Evolutionary conservation across 2,329 filamentous ascomycete species (phyloP).

Genomic region (Fusarium odoratissimum): DNA sequence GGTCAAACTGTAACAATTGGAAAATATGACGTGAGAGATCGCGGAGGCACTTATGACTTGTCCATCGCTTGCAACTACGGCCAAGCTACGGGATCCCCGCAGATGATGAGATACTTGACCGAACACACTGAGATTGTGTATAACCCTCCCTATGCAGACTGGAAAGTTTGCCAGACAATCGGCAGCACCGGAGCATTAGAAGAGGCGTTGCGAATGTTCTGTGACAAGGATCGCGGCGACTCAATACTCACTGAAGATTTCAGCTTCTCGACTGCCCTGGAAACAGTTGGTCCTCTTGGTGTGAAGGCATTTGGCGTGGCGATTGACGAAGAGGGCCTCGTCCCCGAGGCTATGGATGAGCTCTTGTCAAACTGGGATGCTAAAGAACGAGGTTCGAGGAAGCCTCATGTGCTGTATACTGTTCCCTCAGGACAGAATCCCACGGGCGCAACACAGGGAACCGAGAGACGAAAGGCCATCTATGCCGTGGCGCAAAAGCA

Average conservation of each 20-base stretch:
- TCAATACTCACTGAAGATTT: slow-evolving; percentile 89
- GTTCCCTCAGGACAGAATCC: slow-evolving; percentile 88
- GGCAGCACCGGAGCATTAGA: slow-evolving; percentile 91
- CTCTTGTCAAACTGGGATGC: slow-evolving; percentile 63
- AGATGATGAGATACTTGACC: slow-evolving; percentile 89
- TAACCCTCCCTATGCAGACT: slow-evolving; percentile 88
- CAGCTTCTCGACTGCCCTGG: slow-evolving; percentile 81
- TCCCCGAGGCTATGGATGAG: slow-evolving; percentile 64
- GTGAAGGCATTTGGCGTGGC: slow-evolving; percentile 62
- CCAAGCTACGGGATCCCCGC: slow-evolving; percentile 85
- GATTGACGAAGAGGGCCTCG: slow-evolving; percentile 65
- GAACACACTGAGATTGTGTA: slow-evolving; percentile 96
- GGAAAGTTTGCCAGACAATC: slow-evolving; percentile 84
- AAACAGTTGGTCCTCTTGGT: slow-evolving; percentile 67
- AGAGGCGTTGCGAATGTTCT: slow-evolving; percentile 84
- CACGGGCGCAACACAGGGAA: slow-evolving; percentile 83
- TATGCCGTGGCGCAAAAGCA: slow-evolving; percentile 86
- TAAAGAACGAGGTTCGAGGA: slow-evolving; percentile 56
- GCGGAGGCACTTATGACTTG: slow-evolving; percentile 72
- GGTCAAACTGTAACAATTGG: slow-evolving; percentile 74
- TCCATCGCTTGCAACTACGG: slow-evolving; percentile 93
- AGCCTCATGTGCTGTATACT: slow-evolving; percentile 68
- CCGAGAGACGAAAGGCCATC: slow-evolving; percentile 74
- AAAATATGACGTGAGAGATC: slow-evolving; percentile 83
- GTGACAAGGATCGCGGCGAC: slow-evolving; percentile 75